phyloP scores from a whole-genome alignment of 2,329 filamentous ascomycete species.

The Cryoendolithus antarcticus region DNA sequence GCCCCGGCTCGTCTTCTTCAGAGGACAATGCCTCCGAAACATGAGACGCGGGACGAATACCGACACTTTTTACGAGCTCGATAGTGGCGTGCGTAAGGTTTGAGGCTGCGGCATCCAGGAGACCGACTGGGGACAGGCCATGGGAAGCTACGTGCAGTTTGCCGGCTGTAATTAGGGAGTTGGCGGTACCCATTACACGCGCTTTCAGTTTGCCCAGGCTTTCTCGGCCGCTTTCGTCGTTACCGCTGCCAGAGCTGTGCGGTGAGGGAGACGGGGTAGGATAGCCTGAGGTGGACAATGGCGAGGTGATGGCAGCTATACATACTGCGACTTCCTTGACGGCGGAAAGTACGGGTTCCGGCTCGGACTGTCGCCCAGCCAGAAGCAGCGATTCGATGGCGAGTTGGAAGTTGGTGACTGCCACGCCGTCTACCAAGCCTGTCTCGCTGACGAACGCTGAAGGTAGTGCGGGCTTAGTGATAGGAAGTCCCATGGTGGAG shows the following conservation, averaged over 20 bases:
- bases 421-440: constrained; percentile 77
- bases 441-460: constrained; percentile 45
- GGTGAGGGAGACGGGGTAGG: constrained; percentile 20
- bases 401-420: constrained; percentile 91
- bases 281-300: constrained; percentile 42
- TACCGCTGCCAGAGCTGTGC: constrained; percentile 9
- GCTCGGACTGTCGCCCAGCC: constrained; percentile 59
- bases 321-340: constrained; percentile 78
- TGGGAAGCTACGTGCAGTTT: constrained; percentile 78
- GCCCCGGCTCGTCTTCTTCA: constrained; percentile 11
- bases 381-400: constrained; percentile 82
- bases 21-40: constrained; percentile 12
- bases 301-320: constrained; percentile 73
- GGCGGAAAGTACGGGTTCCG: constrained; percentile 63
- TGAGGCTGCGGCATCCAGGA: constrained; percentile 85
- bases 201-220: constrained; percentile 49
- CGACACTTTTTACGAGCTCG: constrained; percentile 70
- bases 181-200: constrained; percentile 82
- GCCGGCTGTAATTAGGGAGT: constrained; percentile 86
- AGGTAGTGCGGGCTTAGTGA: constrained; percentile 47
- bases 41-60: constrained; percentile 46
- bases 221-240: constrained; percentile 20
- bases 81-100: constrained; percentile 79
- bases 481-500: constrained; percentile 64
- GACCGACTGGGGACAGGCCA: constrained; percentile 81